Percentiles rank a stretch among this genome's conserved stretches.
Conservation (phyloP, 495 filamentous ascomycete genomes). For the Aspergillus wentii region DNA sequence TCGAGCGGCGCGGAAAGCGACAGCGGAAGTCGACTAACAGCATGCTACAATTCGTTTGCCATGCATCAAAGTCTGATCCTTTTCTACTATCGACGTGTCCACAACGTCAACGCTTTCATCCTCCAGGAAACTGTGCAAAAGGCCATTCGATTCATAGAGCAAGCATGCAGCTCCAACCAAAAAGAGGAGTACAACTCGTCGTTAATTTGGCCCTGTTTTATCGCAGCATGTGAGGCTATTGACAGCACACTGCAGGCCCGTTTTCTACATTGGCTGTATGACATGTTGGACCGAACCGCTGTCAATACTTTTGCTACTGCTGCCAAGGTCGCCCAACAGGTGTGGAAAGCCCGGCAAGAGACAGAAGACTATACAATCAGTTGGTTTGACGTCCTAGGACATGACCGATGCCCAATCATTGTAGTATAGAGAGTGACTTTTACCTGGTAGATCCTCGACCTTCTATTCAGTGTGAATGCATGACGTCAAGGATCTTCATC, state of each 20-base stretch:
- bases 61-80: slow-evolving; percentile 10
- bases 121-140: slow-evolving; percentile 10
- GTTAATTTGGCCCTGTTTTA: slow-evolving; percentile 11
- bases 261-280: slow-evolving; percentile 6
- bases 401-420: slow-evolving; percentile 12
- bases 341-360: slow-evolving; percentile 10
- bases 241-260: neutral
- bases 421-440: slow-evolving; percentile 1
- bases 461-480: no score
- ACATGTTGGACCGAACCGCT: slow-evolving; percentile 1
- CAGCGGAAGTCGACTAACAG: no score
- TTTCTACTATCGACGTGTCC: slow-evolving; percentile 11
- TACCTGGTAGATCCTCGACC: no score
- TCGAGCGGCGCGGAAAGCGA: no score
- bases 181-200: neutral
- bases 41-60: neutral
- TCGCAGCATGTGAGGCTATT: slow-evolving; percentile 11
- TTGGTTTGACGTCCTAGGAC: slow-evolving; percentile 13
- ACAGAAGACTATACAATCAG: slow-evolving; percentile 10
- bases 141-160: neutral
- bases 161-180: neutral
- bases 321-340: slow-evolving; percentile 5
- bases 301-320: slow-evolving; percentile 5
- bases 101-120: slow-evolving; percentile 10
- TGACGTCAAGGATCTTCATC: no score